Conservation (phyloP, 1,284 basidiomycete species). For the Wallemia mellicola region DNA sequence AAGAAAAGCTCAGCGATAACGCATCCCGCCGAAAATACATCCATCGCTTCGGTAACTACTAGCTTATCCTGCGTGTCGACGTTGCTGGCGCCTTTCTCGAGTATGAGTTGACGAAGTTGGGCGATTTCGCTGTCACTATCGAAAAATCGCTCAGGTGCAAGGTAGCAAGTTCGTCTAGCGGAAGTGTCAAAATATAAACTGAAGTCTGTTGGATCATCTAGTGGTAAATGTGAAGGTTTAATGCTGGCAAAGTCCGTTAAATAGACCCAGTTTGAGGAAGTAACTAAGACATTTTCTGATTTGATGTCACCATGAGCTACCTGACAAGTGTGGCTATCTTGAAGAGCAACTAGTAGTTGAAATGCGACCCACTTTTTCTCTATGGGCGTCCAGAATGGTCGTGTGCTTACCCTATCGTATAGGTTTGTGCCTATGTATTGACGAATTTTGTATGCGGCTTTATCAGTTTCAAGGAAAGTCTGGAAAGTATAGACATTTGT, state of each 20-base stretch:
- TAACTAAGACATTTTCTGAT: conserved; percentile 87
- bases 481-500: conserved; percentile 74
- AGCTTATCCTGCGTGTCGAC: conserved; percentile 25
- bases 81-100: conserved; percentile 18
- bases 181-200: conserved; percentile 95
- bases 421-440: conserved; percentile 87
- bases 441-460: conserved; percentile 74
- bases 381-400: conserved; percentile 63
- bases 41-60: conserved; percentile 72
- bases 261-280: conserved; percentile 83
- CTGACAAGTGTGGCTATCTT: conserved; percentile 49
- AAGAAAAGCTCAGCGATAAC: conserved; percentile 88
- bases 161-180: conserved; percentile 68
- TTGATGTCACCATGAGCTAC: conserved; percentile 92
- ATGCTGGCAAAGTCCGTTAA: conserved; percentile 80
- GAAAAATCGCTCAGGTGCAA: conserved; percentile 90
- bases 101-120: conserved; percentile 5
- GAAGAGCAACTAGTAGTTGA: conserved; percentile 60
- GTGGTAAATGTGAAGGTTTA: conserved; percentile 81
- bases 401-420: conserved; percentile 91
- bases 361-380: conserved; percentile 99
- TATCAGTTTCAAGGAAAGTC: conserved; percentile 74
- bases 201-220: conserved; percentile 92
- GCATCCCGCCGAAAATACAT: conserved; percentile 84
- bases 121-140: conserved; percentile 36